Evolutionary conservation across 176 grass and related monocot species (phyloP), one percentile per base, ranked within the genome.

Genomic region (Oryza australiensis): DNA sequence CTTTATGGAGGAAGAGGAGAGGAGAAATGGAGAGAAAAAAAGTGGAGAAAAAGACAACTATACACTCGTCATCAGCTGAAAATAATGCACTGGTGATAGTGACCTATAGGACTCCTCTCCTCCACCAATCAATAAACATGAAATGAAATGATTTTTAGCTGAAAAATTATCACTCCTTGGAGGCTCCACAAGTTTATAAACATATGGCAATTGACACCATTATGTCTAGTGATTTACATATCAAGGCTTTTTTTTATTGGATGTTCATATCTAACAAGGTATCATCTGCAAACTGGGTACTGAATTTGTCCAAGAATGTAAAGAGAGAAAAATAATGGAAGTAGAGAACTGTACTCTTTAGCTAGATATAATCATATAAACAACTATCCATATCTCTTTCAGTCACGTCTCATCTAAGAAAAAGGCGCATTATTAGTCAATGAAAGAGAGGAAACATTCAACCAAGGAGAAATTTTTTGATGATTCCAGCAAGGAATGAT

Each of bases 71-170:
- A 73, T 10, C 9, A 13, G 32, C 22, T 34, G 80, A 9, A 8
- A 77, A 78, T 88, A 34, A 78, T 83, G 78, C 42, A 1, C 2
- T 0, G 2, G 26, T 74, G 75, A 79, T 18, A 83, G 13, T 42
- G 73, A 87, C 86, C 7, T 8, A 28, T 12, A 16, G 20, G 62
- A 29, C 4, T 13, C 8, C 7, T 34, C 7, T 73, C 28, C 7
- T 72, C 38, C 70, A 12, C 62, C 45, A 66, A 55, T 1, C 27
- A 49, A 57, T 68, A 49, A 66, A 20, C 26, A 14, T 64, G 27
- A 37, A 49, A 9, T 29, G 49, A 66, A 24, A 49, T 32, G 14
- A 23, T 37, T 59, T 9, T 59, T 22, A 67, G 28, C 20, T 29
- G 38, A 49, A 7, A 22, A 7, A 22, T 16, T 65, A 27, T 41